Evolutionary conservation across 805 yeast genomes (phyloP).

Genomic region (Barnettozyma siamensis): DNA sequence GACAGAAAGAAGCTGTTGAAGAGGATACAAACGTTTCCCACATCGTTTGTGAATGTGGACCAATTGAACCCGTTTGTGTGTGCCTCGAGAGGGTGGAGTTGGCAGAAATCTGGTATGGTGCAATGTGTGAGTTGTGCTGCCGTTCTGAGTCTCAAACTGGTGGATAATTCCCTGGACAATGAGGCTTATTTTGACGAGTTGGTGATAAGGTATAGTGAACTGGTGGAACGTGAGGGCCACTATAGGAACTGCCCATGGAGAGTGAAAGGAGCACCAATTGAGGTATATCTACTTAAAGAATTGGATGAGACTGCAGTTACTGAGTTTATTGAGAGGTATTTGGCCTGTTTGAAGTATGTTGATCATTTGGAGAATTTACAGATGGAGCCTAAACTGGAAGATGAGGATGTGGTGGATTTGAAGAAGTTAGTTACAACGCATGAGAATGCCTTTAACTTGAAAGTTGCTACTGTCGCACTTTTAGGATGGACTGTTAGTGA

Average conservation of each 20-base stretch:
- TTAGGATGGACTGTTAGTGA: constrained; percentile 4
- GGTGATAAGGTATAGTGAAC: not conserved
- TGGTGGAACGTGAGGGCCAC: constrained; percentile 1
- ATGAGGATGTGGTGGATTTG: not conserved
- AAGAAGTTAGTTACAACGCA: not conserved
- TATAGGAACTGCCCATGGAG: not conserved
- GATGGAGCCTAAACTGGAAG: not conserved
- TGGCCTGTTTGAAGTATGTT: not conserved
- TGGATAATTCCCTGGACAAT: not conserved
- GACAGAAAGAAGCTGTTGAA: not conserved
- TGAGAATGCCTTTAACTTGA: not conserved
- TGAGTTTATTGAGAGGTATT: not conserved
- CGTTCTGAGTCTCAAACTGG: not conserved
- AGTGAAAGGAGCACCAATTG: not conserved
- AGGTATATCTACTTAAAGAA: not conserved
- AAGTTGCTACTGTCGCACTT: not conserved
- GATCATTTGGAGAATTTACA: not conserved
- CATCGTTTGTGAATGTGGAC: not conserved
- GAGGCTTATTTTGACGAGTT: not conserved
- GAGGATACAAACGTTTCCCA: not conserved
- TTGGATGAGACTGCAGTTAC: not conserved
- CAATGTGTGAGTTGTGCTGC: not conserved
- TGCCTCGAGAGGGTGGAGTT: not conserved
- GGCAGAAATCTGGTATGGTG: not conserved
- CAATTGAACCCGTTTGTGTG: not conserved